A percentile compares a stretch with the other conserved stretches of the same genome.
Evolutionary conservation across 176 grass and related monocot species (phyloP).

Genomic region (Oryza glumipatula): DNA sequence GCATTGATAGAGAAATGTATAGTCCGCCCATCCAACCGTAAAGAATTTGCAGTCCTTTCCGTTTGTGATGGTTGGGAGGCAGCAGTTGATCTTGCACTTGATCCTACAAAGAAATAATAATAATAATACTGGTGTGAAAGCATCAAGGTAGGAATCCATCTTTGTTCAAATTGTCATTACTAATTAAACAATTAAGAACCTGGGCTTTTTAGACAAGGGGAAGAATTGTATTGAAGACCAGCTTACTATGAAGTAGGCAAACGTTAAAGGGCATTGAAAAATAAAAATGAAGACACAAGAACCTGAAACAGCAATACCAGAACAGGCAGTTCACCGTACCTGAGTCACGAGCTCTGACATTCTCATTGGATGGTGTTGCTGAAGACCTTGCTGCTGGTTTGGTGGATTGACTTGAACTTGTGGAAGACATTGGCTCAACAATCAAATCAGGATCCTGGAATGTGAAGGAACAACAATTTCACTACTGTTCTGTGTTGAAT

Average conservation of each 20-base stretch:
- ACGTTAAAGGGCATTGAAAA: neutral
- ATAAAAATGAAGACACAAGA: neutral
- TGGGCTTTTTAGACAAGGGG: neutral
- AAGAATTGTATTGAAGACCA: neutral
- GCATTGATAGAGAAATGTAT: slow-evolving; percentile 91
- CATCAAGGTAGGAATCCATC: neutral
- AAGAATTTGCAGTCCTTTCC: slow-evolving; percentile 63
- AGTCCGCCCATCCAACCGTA: slow-evolving; percentile 62
- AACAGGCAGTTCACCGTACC: slow-evolving; percentile 48
- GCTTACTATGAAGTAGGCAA: slow-evolving; percentile 4
- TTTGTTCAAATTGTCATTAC: slow-evolving; percentile 21
- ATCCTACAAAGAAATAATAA: slow-evolving; percentile 52
- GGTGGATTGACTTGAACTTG: slow-evolving; percentile 57
- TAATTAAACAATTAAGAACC: slow-evolving; percentile 16
- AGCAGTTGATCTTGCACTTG: slow-evolving; percentile 48
- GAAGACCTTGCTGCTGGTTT: slow-evolving; percentile 60
- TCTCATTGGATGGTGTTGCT: slow-evolving; percentile 53
- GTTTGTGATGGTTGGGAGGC: slow-evolving; percentile 36
- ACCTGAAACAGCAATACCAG: neutral
- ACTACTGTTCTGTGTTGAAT: neutral
- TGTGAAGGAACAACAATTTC: slow-evolving; percentile 21
- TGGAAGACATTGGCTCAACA: slow-evolving; percentile 73
- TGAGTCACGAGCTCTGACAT: slow-evolving; percentile 58
- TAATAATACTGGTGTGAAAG: neutral
- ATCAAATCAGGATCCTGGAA: slow-evolving; percentile 80